Base-by-base conservation (phyloP, 768 basidiomycete genomes). In the Rhizopogon rudus region DNA sequence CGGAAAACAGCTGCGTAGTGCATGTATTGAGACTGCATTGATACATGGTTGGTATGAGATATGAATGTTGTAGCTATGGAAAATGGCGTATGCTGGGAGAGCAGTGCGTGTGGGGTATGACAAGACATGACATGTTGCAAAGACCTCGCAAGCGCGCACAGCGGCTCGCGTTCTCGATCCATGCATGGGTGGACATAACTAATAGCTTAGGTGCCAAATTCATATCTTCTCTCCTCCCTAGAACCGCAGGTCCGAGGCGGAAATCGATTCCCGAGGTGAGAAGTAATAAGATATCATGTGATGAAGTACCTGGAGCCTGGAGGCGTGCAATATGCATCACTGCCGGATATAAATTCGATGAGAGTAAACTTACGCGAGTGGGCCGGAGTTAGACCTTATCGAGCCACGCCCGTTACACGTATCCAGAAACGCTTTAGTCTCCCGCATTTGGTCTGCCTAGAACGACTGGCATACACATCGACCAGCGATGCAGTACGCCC, bases 401-500 rank as follows among this genome's bases (percentile, higher is more conserved):
- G 33, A 39, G 62, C 53, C 46, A 52, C 45, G 28, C 54, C 57
- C 17, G 66, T 65, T 20, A 69, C 22, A 31, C 62, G 62, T 8
- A 60, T 29, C 68, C 68, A 70, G 35, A 70, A 57, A 17, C 52
- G 64, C 44, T 60, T 70, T 49, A 70, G 58, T 53, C 61, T 68
- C 45, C 68, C 60, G 6, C 55, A 58, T 22, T 60, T 57, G 52
- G 54, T 60, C n/a, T 55, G 61, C 44, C 59, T 57, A 1, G 56
- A 31, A 49, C 58, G 61, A 7, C 53, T 28, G 51, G 51, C n/a
- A 55, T 61, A 28, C 40, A 53, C 58, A 45, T 71, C 69, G 50
- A 56, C 71, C 63, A 71, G 69, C 44, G 69, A 71, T 55, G 71
- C 43, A n/a, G 67, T 46, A 20, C 61, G 59, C 13, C 67, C 68